These are phyloP conservation scores for Leccinum uliginosum DNA, from an alignment of 768 basidiomycete genomes.

Conservation along the genomic window DNA sequence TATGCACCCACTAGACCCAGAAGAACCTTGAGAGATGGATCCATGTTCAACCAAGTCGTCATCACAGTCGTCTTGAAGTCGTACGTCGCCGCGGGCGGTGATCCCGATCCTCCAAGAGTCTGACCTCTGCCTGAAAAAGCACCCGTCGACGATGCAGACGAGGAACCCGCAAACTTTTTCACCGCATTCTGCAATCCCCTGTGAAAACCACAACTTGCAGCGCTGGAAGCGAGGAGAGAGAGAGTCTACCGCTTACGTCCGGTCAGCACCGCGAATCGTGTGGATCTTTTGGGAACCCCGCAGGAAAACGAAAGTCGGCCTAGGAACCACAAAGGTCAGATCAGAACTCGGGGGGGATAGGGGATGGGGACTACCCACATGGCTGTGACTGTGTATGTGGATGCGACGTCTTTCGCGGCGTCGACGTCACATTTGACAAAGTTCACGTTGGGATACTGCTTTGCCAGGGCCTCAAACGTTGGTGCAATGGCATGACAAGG, in stretches of 20 bases:
- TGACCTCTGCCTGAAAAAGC: conserved; percentile 72
- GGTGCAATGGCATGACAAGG: conserved; percentile 85
- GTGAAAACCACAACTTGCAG: conserved; percentile 1
- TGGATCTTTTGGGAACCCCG: conserved; percentile 65
- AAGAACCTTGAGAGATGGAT: conserved; percentile 65
- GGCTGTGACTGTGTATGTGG: conserved; percentile 57
- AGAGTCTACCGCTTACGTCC: conserved; percentile 40
- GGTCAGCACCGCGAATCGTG: conserved; percentile 69
- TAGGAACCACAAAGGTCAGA: conserved; percentile 21
- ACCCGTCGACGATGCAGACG: conserved; percentile 33
- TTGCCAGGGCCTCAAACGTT: conserved; percentile 62
- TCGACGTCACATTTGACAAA: conserved; percentile 86
- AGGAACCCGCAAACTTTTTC: conserved; percentile 43
- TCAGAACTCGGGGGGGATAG: not conserved
- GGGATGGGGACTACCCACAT: conserved; percentile 49
- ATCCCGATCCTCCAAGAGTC: conserved; percentile 51
- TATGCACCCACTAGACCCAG: conserved; percentile 63
- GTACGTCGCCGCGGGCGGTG: conserved; percentile 34
- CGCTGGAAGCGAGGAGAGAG: not conserved
- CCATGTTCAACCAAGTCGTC: conserved; percentile 44
- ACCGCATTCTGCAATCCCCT: conserved; percentile 64
- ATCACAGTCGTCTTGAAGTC: conserved; percentile 32
- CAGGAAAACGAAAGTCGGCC: conserved; percentile 84
- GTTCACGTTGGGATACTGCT: conserved; percentile 64
- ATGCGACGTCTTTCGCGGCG: conserved; percentile 62